Evolutionary conservation across 257 asterid species (phyloP), one percentile per base, ranked within the genome.

Genomic region (Solanum sejunctum): DNA sequence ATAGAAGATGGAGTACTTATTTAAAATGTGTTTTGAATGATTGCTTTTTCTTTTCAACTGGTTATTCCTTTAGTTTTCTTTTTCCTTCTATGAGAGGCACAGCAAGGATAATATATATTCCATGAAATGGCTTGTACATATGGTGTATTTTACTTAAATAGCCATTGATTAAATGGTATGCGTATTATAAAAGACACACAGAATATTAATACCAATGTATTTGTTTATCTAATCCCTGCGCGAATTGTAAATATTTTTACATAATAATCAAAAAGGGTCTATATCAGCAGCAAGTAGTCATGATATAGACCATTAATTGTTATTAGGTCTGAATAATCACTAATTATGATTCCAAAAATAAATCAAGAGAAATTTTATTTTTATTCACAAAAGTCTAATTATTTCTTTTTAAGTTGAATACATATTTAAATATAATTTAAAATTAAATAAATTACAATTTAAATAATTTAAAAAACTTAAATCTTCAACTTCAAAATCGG

Each of bases 401-500:
- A 28, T 32, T 32, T 32, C 3, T 32, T 32, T 32, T 32, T 3
- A 32, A 32, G 36, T 32, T 32, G 36, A 45, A 45, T 45, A 8
- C 18, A 1, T 26, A 26, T 26, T 26, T 26, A 26, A 8, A 56
- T 56, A 56, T 2, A 18, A 56, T 56, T 18, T 56, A 1, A 56
- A 56, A 56, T 3, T 3, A 5, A 56, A 56, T 8, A 18, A 10
- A 2, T 7, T 20, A 9, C 6, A 11, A 58, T 11, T 57, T 57
- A 3, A 26, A 26, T 26, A 26, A 58, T 11, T 57, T 57, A 3
- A 26, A 26, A 1, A 26, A 58, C 13, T 58, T 28, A 58, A 9
- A 9, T 3, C 10, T n/a, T n/a, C 0, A 4, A n/a, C 10, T 0
- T 20, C 28, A 58, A 10, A 58, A n/a, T 10, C 15, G 13, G 28